These are phyloP conservation scores for Hypoxylon sp. DNA, from an alignment of 2,329 filamentous ascomycete species.

Conservation along the genomic window DNA sequence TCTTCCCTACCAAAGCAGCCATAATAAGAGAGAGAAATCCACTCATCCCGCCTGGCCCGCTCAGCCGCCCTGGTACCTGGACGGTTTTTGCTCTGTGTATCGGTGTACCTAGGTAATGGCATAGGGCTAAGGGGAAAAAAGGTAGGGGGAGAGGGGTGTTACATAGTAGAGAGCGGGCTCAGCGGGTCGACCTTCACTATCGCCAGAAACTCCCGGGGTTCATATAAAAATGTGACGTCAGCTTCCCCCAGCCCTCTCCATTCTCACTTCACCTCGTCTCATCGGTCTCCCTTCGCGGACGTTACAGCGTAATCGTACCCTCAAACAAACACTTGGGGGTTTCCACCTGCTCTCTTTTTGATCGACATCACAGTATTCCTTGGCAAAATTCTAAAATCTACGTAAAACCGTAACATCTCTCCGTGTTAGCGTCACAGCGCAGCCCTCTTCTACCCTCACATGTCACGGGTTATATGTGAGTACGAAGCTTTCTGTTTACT, in stretches of 20 bases:
- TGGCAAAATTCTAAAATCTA: conserved; percentile 4
- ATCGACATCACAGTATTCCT: conserved; percentile 19
- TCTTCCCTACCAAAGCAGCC: conserved; percentile 6
- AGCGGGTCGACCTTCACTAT: conserved; percentile 16
- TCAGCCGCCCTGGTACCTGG: conserved; percentile 17
- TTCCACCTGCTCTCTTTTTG: conserved; percentile 8
- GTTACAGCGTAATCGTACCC: conserved; percentile 11
- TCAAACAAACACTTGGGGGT: neutral
- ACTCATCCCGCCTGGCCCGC: conserved; percentile 22
- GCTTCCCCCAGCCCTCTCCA: conserved; percentile 14
- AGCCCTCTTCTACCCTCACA: conserved; percentile 1
- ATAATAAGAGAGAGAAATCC: conserved; percentile 8
- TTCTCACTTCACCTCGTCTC: conserved; percentile 4
- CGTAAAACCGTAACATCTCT: neutral
- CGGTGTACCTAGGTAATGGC: too few species aligned
- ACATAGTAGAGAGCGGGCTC: neutral
- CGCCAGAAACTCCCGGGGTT: conserved; percentile 8
- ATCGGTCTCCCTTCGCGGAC: conserved; percentile 6
- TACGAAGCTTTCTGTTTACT: conserved; percentile 5
- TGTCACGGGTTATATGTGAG: neutral
- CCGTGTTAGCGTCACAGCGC: conserved; percentile 33
- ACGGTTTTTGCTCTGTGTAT: too few species aligned
- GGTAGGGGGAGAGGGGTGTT: too few species aligned
- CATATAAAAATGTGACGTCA: conserved; percentile 35
- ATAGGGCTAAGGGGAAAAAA: conserved; percentile 20